phyloP scores from a whole-genome alignment of 148 eudicot species.

The Dianthus caryophyllus region DNA sequence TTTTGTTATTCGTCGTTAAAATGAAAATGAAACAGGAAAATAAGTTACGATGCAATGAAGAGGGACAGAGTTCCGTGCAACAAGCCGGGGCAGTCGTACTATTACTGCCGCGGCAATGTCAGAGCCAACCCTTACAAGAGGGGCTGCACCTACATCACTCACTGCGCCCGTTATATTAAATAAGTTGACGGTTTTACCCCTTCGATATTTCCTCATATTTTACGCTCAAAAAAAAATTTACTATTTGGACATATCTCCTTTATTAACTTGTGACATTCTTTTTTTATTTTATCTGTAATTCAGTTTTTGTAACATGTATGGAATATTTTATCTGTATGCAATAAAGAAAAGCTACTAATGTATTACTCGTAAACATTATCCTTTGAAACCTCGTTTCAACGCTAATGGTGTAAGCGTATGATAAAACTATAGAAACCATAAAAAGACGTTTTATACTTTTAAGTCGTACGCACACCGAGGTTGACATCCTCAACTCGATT shows the following conservation, averaged over 20 bases:
- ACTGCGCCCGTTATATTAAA: slow-evolving; percentile 26
- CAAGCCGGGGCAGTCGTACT: slow-evolving; percentile 35
- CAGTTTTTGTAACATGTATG: neutral
- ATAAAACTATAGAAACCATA: no score
- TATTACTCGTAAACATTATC: no score
- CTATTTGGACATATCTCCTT: neutral
- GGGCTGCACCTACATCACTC: slow-evolving; percentile 41
- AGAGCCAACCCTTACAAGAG: slow-evolving; percentile 40
- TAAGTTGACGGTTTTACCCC: neutral
- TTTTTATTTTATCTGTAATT: neutral
- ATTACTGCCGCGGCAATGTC: slow-evolving; percentile 27
- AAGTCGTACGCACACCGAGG: no score
- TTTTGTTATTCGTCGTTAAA: neutral
- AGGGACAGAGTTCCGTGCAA: slow-evolving; percentile 40
- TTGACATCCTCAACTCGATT: no score
- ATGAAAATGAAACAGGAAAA: slow-evolving; percentile 14
- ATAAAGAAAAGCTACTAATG: no score
- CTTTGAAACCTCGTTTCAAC: no score
- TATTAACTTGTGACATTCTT: neutral
- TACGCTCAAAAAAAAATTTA: neutral
- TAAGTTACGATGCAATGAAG: slow-evolving; percentile 32
- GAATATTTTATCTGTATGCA: no score
- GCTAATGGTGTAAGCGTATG: no score
- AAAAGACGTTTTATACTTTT: no score
- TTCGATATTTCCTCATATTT: neutral